A percentile compares a stretch with the other conserved stretches of the same genome.
These are phyloP conservation scores for Tuber indicum DNA, from an alignment of 495 filamentous ascomycete genomes.

Conservation along the genomic window DNA sequence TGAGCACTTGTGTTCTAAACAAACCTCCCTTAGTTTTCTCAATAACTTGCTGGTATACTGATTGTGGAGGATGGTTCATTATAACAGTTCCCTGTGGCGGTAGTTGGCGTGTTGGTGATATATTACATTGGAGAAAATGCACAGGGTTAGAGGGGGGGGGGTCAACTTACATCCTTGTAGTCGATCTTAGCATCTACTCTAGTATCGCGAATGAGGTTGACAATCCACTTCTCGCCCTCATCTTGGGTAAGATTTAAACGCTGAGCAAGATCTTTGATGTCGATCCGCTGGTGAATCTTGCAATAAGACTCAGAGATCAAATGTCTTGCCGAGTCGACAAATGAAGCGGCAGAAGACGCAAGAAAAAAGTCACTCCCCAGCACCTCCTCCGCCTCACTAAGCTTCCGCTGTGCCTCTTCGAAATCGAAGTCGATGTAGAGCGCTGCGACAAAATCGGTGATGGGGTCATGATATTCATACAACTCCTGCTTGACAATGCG, in stretches of 20 bases:
- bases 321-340: constrained; percentile 90
- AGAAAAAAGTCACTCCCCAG: constrained; percentile 94
- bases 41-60: constrained; percentile 98
- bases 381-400: constrained; percentile 84
- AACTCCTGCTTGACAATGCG: constrained; percentile 90
- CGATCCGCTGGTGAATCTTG: constrained; percentile 98
- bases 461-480: constrained; percentile 93
- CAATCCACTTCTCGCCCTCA: constrained; percentile 99
- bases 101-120: neutral
- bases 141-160: neutral
- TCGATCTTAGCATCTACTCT: constrained; percentile 98
- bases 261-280: constrained; percentile 91
- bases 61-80: constrained; percentile 98
- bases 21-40: constrained; percentile 92
- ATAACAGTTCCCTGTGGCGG: constrained; percentile 68
- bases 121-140: neutral
- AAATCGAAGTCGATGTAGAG: constrained; percentile 98
- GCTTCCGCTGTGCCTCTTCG: constrained; percentile 90
- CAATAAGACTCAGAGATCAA: constrained; percentile 97
- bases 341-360: constrained; percentile 70
- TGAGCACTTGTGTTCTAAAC: constrained; percentile 76
- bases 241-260: constrained; percentile 82
- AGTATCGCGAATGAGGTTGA: constrained; percentile 96
- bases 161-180: constrained; percentile 62
- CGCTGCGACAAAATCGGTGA: constrained; percentile 92